These are phyloP conservation scores for Cyclotella kingstonii DNA, from an alignment of 108 stramenopile genomes.

Conservation along the genomic window DNA sequence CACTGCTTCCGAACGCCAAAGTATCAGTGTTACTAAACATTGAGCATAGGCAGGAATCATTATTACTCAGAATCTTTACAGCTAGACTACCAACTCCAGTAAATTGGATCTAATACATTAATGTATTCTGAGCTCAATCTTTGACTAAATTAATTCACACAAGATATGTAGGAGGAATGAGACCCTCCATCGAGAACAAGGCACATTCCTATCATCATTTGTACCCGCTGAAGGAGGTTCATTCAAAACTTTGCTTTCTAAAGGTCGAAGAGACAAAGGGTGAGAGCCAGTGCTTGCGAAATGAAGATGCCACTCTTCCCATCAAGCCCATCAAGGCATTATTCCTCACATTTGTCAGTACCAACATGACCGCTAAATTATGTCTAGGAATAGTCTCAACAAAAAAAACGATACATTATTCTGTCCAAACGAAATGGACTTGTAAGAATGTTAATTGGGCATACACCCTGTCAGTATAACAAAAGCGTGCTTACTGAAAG, in stretches of 20 bases:
- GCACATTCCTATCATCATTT: neutral
- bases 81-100: neutral
- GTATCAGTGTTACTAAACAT: conserved; percentile 80
- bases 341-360: conserved; percentile 81
- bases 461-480: too few relatives aligned
- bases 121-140: conserved; percentile 26
- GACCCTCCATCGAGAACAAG: conserved; percentile 32
- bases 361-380: conserved; percentile 73
- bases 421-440: conserved; percentile 78
- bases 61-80: conserved; percentile 11
- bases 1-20: conserved; percentile 51
- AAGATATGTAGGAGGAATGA: neutral
- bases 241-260: conserved; percentile 49
- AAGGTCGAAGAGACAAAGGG: conserved; percentile 57
- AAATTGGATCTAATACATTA: conserved; percentile 21
- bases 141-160: neutral
- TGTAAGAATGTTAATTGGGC: too few relatives aligned
- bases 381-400: conserved; percentile 84
- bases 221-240: neutral
- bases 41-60: conserved; percentile 68
- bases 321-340: conserved; percentile 48
- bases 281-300: conserved; percentile 56
- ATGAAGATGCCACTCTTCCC: conserved; percentile 61
- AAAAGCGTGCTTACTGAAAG: conserved; percentile 60
- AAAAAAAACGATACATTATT: conserved; percentile 54